Base-by-base conservation (phyloP, 2,329 filamentous ascomycete species). In the Sarocladium strictum region DNA sequence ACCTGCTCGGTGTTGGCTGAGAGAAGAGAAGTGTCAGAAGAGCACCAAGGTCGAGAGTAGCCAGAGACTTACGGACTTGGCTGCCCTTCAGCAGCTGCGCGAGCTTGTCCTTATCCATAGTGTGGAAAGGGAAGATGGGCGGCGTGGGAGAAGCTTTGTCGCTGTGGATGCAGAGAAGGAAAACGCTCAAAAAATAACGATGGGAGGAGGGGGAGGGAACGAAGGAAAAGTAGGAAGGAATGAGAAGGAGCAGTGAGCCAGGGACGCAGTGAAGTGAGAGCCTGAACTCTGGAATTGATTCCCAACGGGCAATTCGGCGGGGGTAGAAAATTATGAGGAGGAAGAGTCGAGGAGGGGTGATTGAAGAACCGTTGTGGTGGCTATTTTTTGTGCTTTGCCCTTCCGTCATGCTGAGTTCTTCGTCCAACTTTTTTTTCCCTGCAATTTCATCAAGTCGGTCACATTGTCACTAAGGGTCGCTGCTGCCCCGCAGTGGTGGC, bases 1-100 rank as follows among this genome's bases (percentile, higher is more conserved):
- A 96, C 86, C 73, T 86, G 85, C 63, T 89, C 85, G 61, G 91
- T 96, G 74, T 96, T 87, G 68, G 94, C 91, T 96, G 66, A 35
- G 64, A 53, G 60, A 45, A 59, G 19, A 15, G 5, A 58, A 45
- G 7, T 58, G 69, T 76, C 61, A 77, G 71, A 58, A 45, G 35
- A 40, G 11, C 19, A 15, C 6, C 2, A 26, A 57, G 58, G 11
- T 41, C 32, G 21, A 23, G 55, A 24, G 53, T 57, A 56, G 45
- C 11, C 43, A 53, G 26, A 51, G 21, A 84, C 88, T 76, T 76
- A 94, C 90, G 91, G 71, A 90, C 85, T 74, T 96, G 83, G 65
- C 93, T 85, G 74, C 89, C 86, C 80, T 94, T 84, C 69, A 97
- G 83, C 74, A 96, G 84, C 76, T 87, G 81, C 62, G 94, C 81